Base-by-base conservation (phyloP, 2,329 filamentous ascomycete species). In the Xylaria sp. region DNA sequence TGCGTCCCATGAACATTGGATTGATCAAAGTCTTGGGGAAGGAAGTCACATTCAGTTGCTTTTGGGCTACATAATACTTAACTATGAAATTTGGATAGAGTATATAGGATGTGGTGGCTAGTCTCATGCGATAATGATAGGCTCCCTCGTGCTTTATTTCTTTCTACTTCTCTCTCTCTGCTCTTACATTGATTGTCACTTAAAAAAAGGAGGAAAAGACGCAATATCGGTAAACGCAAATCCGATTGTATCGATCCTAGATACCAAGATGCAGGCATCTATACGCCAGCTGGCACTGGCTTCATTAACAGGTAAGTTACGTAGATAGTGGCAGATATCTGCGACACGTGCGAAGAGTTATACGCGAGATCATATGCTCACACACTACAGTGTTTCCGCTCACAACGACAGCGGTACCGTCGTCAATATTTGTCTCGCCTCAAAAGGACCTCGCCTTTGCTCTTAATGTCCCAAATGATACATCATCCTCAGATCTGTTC, bases 381-480 rank as follows among this genome's bases (percentile, higher is more conserved):
- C 25, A 52, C 15, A 30, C 48, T 52, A 63, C 53, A 46, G 61
- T 46, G 18, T 61, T 46, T 30, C 65, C 65, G 13, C 64, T 66
- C 10, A 63, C 65, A 18, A 58, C 66, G 32, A 65, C 65, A 32
- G 66, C 67, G 41, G 67, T 68, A 50, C 66, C 73, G 18, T 65
- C 72, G 5, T 75, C 75, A 28, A 66, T 75, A 59, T 78, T 78
- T 68, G 66, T 78, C 67, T 72, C 75, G 2, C 76, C 75, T 1
- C 36, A 67, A 5, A 60, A 60, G 10, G 76, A 79, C 60, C 81
- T 81, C 1, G 91, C 91, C 8, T 85, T 87, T 65, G 88, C 87
- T 23, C 75, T 97, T 10, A 94, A 97, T 77, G 82, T 97, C 52
- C 92, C 94, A 66, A 95, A 90, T 77, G 91, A 83, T 64, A 12